Evolutionary conservation across 768 basidiomycete species (phyloP).

Genomic region (Russula sp.): DNA sequence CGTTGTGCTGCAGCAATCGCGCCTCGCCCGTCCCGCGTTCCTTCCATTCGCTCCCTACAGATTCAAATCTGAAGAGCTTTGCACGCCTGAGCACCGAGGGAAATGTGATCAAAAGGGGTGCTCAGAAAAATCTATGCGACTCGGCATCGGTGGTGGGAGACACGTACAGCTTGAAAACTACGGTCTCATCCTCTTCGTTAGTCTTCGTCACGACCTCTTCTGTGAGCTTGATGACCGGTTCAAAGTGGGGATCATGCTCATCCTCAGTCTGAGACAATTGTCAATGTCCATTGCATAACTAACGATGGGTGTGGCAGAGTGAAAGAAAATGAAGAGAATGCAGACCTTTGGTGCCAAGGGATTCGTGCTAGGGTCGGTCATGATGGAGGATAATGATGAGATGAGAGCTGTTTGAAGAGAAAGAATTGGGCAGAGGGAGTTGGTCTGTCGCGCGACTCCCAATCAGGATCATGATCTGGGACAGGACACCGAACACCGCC

Average conservation of each 20-base stretch:
- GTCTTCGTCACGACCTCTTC: conserved; percentile 96
- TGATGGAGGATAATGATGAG: conserved; percentile 14
- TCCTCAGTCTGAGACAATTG: conserved; percentile 42
- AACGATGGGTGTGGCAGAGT: not conserved
- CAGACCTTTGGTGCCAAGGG: conserved; percentile 67
- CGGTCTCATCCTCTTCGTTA: conserved; percentile 87
- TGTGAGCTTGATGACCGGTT: conserved; percentile 94
- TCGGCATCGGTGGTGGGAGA: conserved; percentile 21
- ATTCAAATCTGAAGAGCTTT: conserved; percentile 94
- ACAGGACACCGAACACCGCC: conserved; percentile 14
- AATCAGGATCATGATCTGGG: conserved; percentile 6
- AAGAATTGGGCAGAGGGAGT: conserved; percentile 20
- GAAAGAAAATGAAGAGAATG: conserved; percentile 24
- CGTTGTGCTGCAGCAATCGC: conserved; percentile 83
- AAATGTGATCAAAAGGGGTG: not conserved
- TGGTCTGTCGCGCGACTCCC: conserved; percentile 23
- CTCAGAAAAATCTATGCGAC: conserved; percentile 8
- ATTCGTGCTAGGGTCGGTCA: conserved; percentile 31
- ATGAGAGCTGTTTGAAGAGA: conserved; percentile 16
- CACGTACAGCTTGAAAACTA: conserved; percentile 91
- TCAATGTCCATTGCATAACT: conserved; percentile 10
- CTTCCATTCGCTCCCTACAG: conserved; percentile 83
- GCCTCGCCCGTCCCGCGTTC: conserved; percentile 97
- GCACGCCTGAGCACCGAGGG: conserved; percentile 63
- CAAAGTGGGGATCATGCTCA: conserved; percentile 85